phyloP scores from a whole-genome alignment of 2,329 filamentous ascomycete genomes.

The Ploettnerulaceae sp. region DNA sequence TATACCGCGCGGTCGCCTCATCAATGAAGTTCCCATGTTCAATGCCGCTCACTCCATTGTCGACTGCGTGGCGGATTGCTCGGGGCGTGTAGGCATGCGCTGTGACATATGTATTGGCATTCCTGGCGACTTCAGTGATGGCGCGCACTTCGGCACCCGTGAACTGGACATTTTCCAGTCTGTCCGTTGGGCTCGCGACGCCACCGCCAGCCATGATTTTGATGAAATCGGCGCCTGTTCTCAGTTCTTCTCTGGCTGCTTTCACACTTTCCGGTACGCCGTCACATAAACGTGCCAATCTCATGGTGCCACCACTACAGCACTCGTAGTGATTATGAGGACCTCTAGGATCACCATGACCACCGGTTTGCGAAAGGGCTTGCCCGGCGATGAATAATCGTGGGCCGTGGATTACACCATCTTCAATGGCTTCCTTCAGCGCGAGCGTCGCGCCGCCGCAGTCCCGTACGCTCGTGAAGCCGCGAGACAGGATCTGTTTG shows the following conservation, averaged over 20 bases:
- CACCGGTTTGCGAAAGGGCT: conserved; percentile 53
- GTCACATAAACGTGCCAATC: conserved; percentile 45
- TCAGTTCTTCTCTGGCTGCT: conserved; percentile 48
- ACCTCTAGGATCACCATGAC: conserved; percentile 49
- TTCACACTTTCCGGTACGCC: conserved; percentile 51
- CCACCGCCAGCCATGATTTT: conserved; percentile 58
- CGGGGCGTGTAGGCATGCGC: conserved; percentile 53
- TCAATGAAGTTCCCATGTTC: conserved; percentile 61
- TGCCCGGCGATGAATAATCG: conserved; percentile 50
- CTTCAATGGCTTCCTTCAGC: conserved; percentile 51
- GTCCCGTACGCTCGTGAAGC: conserved; percentile 55
- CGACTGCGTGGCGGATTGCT: conserved; percentile 50
- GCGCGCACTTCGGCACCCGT: conserved; percentile 51
- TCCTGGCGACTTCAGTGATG: conserved; percentile 45
- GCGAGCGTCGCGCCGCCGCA: conserved; percentile 52
- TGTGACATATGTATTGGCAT: conserved; percentile 49
- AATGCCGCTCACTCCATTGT: conserved; percentile 51
- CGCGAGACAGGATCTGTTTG: conserved; percentile 47
- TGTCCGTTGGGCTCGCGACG: conserved; percentile 51
- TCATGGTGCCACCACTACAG: conserved; percentile 41
- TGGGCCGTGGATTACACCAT: conserved; percentile 52
- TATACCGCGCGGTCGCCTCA: conserved; percentile 47
- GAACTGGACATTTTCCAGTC: conserved; percentile 51
- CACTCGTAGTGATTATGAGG: conserved; percentile 42
- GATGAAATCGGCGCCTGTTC: conserved; percentile 54